A percentile compares a stretch with the other conserved stretches of the same genome.
Conservation (phyloP, 768 basidiomycete genomes). For the Dioszegia crocea region DNA sequence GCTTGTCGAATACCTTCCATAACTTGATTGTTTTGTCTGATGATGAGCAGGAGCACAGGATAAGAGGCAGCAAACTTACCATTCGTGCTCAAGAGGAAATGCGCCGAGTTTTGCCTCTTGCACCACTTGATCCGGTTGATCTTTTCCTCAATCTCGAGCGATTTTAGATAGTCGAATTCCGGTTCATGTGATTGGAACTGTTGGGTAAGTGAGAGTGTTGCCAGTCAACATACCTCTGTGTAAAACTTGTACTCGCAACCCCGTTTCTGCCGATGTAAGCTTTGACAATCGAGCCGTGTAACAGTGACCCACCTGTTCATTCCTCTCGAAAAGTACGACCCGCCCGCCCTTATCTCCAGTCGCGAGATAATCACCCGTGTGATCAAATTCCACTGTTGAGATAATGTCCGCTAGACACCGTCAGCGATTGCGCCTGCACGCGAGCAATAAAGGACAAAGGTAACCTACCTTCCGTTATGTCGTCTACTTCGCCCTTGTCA, state of each 20-base stretch:
- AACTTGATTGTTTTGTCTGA: conserved; percentile 99
- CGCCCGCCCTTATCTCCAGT: conserved; percentile 99
- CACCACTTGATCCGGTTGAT: conserved; percentile 99
- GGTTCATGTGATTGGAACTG: conserved; percentile 97
- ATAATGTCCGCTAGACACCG: conserved; percentile 88
- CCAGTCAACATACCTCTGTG: conserved; percentile 60
- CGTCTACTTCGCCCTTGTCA: conserved; percentile 91
- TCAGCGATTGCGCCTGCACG: conserved; percentile 53
- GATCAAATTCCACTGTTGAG: conserved; percentile 99
- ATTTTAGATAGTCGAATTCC: conserved; percentile 99
- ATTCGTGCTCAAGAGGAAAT: conserved; percentile 94
- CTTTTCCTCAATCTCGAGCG: conserved; percentile 99
- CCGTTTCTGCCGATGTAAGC: conserved; percentile 70
- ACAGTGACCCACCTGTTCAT: conserved; percentile 72
- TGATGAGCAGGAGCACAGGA: not conserved
- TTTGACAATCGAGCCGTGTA: not conserved
- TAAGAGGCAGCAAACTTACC: conserved; percentile 56
- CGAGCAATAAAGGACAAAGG: not conserved
- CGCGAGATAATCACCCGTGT: conserved; percentile 97
- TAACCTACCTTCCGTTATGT: conserved; percentile 90
- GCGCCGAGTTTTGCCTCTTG: conserved; percentile 93
- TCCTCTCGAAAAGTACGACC: conserved; percentile 96
- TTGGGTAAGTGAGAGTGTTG: not conserved
- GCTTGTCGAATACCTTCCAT: conserved; percentile 99
- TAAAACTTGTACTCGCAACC: conserved; percentile 99